phyloP scores from a whole-genome alignment of 805 yeast genomes.

The Brettanomyces nanus region DNA sequence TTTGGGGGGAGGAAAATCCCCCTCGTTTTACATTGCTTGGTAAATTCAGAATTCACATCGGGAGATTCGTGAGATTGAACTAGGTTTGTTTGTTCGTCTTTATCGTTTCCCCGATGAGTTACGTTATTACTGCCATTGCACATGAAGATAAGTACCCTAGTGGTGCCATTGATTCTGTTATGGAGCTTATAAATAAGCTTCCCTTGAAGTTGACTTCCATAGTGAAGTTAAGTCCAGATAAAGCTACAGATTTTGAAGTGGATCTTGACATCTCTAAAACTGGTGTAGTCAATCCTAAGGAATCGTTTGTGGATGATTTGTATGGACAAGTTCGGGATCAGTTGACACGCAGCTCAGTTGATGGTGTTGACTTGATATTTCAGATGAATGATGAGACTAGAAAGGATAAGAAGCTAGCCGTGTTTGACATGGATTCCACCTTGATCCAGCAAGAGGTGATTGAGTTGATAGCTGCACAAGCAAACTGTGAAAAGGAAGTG shows the following conservation, averaged over 20 bases:
- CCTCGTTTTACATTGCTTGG: no score
- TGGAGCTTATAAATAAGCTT: conserved; percentile 19
- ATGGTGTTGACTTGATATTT: conserved; percentile 33
- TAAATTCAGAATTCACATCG: no score
- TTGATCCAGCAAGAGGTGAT: conserved; percentile 93
- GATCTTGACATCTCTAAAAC: conserved; percentile 16
- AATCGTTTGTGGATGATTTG: conserved; percentile 12
- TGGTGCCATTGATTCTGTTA: conserved; percentile 15
- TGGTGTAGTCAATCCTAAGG: conserved; percentile 3
- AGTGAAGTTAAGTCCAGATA: conserved; percentile 24
- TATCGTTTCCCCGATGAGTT: conserved; percentile 17
- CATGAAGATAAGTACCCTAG: conserved; percentile 15
- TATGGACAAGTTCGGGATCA: conserved; percentile 8
- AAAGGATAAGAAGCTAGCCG: conserved; percentile 49
- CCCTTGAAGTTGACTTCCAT: conserved; percentile 24
- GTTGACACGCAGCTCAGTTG: conserved; percentile 15
- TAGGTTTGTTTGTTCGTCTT: no score
- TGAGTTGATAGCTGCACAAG: conserved; percentile 89
- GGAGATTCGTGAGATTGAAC: no score
- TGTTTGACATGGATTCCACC: conserved; percentile 98
- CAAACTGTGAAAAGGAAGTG: conserved; percentile 82
- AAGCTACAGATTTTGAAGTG: conserved; percentile 32
- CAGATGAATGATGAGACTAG: conserved; percentile 28
- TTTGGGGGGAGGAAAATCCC: no score
- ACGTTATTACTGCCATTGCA: conserved; percentile 26